phyloP scores from a whole-genome alignment of 2,329 filamentous ascomycete genomes.

The Lasiodiplodia theobromae region DNA sequence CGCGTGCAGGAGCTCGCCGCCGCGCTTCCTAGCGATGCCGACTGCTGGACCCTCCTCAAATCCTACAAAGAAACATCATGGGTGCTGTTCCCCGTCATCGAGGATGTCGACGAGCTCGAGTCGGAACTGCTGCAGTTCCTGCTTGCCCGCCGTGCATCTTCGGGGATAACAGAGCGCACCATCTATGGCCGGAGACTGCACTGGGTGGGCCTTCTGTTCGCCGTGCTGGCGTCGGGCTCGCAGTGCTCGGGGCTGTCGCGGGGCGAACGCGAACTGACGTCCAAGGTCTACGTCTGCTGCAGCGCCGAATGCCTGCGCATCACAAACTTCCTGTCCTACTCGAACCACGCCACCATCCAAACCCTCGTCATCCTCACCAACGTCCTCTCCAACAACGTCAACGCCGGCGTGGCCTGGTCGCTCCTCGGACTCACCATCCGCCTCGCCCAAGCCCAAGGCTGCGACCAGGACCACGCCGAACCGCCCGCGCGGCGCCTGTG shows the following conservation, averaged over 20 bases:
- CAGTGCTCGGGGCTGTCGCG: constrained; percentile 65
- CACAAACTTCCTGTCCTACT: constrained; percentile 69
- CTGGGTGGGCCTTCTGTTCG: constrained; percentile 68
- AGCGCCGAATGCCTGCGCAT: constrained; percentile 71
- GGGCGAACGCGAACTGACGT: constrained; percentile 68
- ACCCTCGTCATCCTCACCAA: constrained; percentile 68
- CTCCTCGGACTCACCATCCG: constrained; percentile 65
- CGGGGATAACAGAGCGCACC: constrained; percentile 58
- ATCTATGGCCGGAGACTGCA: constrained; percentile 66
- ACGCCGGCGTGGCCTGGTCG: constrained; percentile 52
- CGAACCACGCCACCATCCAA: constrained; percentile 67
- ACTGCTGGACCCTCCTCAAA: constrained; percentile 64
- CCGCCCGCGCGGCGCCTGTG: constrained; percentile 52
- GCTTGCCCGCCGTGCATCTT: constrained; percentile 54
- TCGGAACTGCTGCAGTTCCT: constrained; percentile 61
- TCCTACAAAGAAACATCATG: constrained; percentile 67
- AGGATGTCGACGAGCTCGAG: constrained; percentile 63
- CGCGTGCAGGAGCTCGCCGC: constrained; percentile 65
- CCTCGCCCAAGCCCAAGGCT: constrained; percentile 65
- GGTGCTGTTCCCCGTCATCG: constrained; percentile 67
- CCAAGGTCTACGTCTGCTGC: constrained; percentile 70
- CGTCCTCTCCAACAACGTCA: constrained; percentile 66
- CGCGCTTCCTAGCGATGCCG: constrained; percentile 64
- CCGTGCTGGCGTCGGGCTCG: constrained; percentile 67
- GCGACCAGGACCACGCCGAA: constrained; percentile 55